Evolutionary conservation across 2,329 filamentous ascomycete species (phyloP).

Genomic region (Colletotrichum sojae): DNA sequence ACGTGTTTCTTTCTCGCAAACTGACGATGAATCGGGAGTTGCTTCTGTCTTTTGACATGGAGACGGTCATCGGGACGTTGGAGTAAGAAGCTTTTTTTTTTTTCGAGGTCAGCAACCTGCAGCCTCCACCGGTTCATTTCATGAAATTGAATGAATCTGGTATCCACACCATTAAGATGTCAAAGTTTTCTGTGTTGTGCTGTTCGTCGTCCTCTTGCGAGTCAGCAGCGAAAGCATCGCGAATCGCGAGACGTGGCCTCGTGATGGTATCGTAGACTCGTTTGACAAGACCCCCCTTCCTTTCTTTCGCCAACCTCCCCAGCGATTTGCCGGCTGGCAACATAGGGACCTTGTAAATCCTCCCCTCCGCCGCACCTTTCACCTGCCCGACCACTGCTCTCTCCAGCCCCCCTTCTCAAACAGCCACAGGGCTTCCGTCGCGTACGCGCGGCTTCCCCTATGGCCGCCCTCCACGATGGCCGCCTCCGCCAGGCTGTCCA

Average conservation of each 20-base stretch:
- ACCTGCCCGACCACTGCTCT: constrained; percentile 70
- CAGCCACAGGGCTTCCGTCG: constrained; percentile 90
- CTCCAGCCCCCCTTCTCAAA: constrained; percentile 81
- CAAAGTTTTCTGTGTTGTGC: not conserved
- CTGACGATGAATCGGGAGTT: no score
- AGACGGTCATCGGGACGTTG: not conserved
- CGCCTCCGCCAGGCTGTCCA: constrained; percentile 84
- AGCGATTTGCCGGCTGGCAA: no score
- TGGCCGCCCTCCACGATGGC: constrained; percentile 79
- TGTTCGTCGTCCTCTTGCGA: not conserved
- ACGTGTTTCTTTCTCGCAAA: no score
- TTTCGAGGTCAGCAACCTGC: not conserved
- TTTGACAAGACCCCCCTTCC: not conserved
- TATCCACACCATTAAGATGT: constrained; percentile 2
- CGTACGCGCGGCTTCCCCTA: constrained; percentile 85
- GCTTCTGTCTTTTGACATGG: no score
- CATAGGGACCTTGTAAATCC: no score
- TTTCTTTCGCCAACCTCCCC: not conserved
- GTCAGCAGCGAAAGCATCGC: constrained; percentile 13
- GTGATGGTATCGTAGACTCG: constrained; percentile 1
- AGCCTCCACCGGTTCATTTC: constrained; percentile 20
- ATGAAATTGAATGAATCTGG: not conserved
- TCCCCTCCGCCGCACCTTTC: constrained; percentile 45
- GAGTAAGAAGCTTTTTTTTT: constrained; percentile 4
- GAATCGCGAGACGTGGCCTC: constrained; percentile 6